Percentiles rank a stretch among this genome's conserved stretches.
Evolutionary conservation across 2,329 filamentous ascomycete species (phyloP).

Genomic region (Aspergillus tamarii): DNA sequence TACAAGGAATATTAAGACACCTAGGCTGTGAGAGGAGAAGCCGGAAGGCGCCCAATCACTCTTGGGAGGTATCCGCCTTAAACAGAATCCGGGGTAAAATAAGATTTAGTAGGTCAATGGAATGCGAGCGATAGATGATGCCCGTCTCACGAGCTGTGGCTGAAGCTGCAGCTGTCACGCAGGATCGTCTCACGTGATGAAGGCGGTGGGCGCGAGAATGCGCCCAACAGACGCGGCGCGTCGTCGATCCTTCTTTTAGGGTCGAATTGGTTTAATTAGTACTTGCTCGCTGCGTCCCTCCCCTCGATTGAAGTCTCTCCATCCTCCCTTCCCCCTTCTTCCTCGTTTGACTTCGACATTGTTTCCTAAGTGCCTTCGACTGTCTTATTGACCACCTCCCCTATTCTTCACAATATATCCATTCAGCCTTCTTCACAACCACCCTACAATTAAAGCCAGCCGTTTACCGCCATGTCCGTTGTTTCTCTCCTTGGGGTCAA

Average conservation of each 20-base stretch:
- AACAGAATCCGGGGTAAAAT: not conserved
- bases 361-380: constrained; percentile 10
- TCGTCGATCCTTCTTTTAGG: constrained; percentile 21
- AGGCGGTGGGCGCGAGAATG: constrained; percentile 36
- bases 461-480: constrained; percentile 74
- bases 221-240: constrained; percentile 31
- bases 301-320: constrained; percentile 14
- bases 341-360: constrained; percentile 1
- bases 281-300: constrained; percentile 15
- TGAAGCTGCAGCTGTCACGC: constrained; percentile 29
- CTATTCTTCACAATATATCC: not conserved
- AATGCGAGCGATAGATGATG: constrained; percentile 11
- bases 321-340: not conserved
- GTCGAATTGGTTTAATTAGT: constrained; percentile 23
- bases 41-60: not conserved
- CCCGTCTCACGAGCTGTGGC: constrained; percentile 15
- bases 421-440: no score
- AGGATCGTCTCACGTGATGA: constrained; percentile 30
- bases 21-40: not conserved
- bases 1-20: not conserved
- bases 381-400: constrained; percentile 15
- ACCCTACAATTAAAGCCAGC: not conserved
- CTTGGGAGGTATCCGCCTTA: not conserved
- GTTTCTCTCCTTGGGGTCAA: constrained; percentile 94
- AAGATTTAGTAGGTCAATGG: constrained; percentile 13